These are phyloP conservation scores for Arthrobotrys pseudoclavata DNA, from an alignment of 2,329 filamentous ascomycete genomes.

Conservation along the genomic window DNA sequence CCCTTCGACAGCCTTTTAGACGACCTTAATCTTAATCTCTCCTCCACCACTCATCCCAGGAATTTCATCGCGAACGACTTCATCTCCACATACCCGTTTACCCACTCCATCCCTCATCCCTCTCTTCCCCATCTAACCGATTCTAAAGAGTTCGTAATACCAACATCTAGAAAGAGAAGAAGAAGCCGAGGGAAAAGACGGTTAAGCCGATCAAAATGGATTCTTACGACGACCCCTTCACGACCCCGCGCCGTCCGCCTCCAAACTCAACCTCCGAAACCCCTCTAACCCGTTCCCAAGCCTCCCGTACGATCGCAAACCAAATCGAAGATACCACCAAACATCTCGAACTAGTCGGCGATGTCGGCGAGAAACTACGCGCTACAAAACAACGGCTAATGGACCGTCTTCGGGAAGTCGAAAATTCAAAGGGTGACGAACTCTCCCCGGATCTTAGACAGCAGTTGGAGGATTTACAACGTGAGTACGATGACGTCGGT, in stretches of 20 bases:
- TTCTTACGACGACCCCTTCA: constrained; percentile 62
- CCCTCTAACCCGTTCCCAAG: constrained; percentile 81
- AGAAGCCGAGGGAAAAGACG: not conserved
- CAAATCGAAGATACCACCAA: constrained; percentile 94
- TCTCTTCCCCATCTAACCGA: constrained; percentile 21
- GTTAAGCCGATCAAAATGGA: constrained; percentile 23
- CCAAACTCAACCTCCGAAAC: constrained; percentile 36
- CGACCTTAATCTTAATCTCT: constrained; percentile 26
- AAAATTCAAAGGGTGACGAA: constrained; percentile 79
- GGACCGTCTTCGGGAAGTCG: constrained; percentile 85
- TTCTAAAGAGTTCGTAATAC: not conserved
- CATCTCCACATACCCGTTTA: not conserved
- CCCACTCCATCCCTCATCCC: not conserved
- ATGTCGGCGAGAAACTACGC: constrained; percentile 86
- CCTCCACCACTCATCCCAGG: constrained; percentile 3
- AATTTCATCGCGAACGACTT: not conserved
- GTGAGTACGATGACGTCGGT: constrained; percentile 94
- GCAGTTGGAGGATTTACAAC: constrained; percentile 87
- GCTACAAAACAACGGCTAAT: constrained; percentile 87
- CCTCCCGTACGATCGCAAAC: constrained; percentile 88
- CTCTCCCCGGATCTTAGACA: constrained; percentile 85
- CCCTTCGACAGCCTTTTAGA: constrained; percentile 14
- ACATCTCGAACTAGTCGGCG: constrained; percentile 89
- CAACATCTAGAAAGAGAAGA: not conserved
- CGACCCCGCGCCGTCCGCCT: constrained; percentile 59